phyloP scores from a whole-genome alignment of 805 yeast genomes.

The Saccharomycopsis capsularis region DNA sequence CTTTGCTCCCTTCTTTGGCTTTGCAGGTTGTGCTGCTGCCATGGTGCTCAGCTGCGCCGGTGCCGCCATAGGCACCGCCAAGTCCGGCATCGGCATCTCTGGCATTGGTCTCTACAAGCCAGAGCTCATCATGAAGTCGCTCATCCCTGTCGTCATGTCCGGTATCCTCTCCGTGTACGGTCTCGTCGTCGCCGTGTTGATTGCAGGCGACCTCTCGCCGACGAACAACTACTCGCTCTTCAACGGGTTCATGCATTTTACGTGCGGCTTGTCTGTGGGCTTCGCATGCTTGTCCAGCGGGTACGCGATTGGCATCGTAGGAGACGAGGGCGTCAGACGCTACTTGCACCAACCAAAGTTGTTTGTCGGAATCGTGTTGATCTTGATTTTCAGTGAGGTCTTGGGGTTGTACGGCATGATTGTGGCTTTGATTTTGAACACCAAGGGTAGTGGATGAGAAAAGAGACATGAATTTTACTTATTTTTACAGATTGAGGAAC shows the following conservation, averaged over 20 bases:
- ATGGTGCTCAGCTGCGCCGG: conserved; percentile 92
- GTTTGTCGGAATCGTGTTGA: conserved; percentile 84
- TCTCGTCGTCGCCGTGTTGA: conserved; percentile 89
- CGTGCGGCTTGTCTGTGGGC: conserved; percentile 94
- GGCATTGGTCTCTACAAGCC: conserved; percentile 98
- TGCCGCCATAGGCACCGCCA: conserved; percentile 97
- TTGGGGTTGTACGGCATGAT: conserved; percentile 91
- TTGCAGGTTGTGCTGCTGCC: conserved; percentile 95
- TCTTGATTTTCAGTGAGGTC: conserved; percentile 86
- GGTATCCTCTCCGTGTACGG: conserved; percentile 98
- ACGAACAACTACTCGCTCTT: conserved; percentile 73
- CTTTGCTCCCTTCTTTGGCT: conserved; percentile 95
- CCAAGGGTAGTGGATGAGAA: conserved; percentile 65
- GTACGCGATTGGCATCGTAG: conserved; percentile 91
- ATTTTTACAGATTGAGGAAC: no score
- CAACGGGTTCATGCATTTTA: conserved; percentile 96
- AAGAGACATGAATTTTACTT: not conserved
- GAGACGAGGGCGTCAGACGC: conserved; percentile 88
- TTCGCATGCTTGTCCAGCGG: conserved; percentile 96
- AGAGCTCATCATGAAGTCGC: conserved; percentile 88
- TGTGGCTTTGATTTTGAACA: conserved; percentile 85
- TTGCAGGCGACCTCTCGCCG: conserved; percentile 76
- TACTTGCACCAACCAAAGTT: conserved; percentile 82
- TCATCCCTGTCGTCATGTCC: conserved; percentile 96
- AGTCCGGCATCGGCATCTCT: conserved; percentile 95